Percentiles rank a stretch among this genome's conserved stretches.
phyloP scores from a whole-genome alignment of 1,284 basidiomycete genomes.

The Agaricales sp. region DNA sequence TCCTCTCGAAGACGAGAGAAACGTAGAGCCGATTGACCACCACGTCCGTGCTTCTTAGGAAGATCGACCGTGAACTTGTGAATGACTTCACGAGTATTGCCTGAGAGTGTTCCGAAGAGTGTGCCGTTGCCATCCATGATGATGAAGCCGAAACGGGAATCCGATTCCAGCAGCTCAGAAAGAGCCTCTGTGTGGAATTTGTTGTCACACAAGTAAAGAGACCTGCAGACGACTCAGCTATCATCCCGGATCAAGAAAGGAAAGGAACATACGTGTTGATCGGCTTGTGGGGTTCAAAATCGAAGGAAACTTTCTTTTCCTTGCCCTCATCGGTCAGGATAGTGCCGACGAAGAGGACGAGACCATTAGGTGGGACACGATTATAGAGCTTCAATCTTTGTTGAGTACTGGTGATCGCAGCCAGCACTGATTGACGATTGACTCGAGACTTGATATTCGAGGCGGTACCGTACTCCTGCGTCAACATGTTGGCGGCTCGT shows the following conservation, averaged over 20 bases:
- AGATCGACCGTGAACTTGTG: constrained; percentile 99
- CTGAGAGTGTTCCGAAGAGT: constrained; percentile 91
- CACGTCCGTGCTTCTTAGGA: constrained; percentile 99
- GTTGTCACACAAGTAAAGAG: constrained; percentile 98
- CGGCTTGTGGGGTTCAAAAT: constrained; percentile 96
- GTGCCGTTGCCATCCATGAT: constrained; percentile 99
- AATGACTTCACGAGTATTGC: constrained; percentile 94
- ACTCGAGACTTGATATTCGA: constrained; percentile 99
- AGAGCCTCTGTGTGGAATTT: constrained; percentile 99
- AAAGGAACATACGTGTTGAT: constrained; percentile 76
- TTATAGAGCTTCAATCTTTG: constrained; percentile 96
- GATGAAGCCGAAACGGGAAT: constrained; percentile 98
- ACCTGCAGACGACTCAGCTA: constrained; percentile 32
- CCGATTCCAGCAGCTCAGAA: constrained; percentile 93
- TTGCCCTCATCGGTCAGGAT: constrained; percentile 98
- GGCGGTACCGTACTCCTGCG: constrained; percentile 95
- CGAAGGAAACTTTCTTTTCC: constrained; percentile 97
- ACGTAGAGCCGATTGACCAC: constrained; percentile 99
- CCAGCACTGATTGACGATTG: constrained; percentile 94
- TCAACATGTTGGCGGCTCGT: constrained; percentile 89
- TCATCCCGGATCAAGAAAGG: constrained; percentile 8
- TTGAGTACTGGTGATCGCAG: constrained; percentile 98
- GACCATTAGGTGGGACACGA: constrained; percentile 91
- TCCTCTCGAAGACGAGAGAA: constrained; percentile 99
- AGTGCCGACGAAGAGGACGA: constrained; percentile 96